Evolutionary conservation across 352 stramenopile genomes (phyloP).

Genomic region (Pythium pectinolyticum): DNA sequence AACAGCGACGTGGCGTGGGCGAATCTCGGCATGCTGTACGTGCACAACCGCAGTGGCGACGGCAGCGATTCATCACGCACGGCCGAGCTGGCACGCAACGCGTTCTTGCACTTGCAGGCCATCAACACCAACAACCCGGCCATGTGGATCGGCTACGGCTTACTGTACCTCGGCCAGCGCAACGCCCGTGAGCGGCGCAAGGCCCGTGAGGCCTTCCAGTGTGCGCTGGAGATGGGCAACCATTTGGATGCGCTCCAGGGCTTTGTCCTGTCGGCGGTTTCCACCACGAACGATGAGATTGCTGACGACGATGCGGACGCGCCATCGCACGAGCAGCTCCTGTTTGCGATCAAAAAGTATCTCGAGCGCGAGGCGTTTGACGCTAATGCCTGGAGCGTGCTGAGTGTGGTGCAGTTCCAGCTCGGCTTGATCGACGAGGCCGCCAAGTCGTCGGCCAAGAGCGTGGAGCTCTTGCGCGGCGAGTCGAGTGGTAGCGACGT

Average conservation of each 20-base stretch:
- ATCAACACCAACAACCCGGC: slow-evolving; percentile 79
- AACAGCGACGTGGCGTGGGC: slow-evolving; percentile 75
- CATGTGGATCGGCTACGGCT: slow-evolving; percentile 88
- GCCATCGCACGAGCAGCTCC: slow-evolving; percentile 13
- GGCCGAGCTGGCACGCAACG: slow-evolving; percentile 59
- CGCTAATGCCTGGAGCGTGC: slow-evolving; percentile 53
- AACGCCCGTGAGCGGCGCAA: slow-evolving; percentile 44
- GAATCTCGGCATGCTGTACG: slow-evolving; percentile 85
- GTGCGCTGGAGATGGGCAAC: slow-evolving; percentile 67
- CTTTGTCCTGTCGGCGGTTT: slow-evolving; percentile 38
- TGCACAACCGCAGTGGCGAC: slow-evolving; percentile 29
- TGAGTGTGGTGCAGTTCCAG: slow-evolving; percentile 63
- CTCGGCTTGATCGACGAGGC: slow-evolving; percentile 49
- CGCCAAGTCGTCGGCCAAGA: slow-evolving; percentile 32
- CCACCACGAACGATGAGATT: slow-evolving; percentile 29
- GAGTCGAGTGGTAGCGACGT: not conserved
- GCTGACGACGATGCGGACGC: slow-evolving; percentile 21
- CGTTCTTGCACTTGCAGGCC: slow-evolving; percentile 79
- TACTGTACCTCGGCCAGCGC: slow-evolving; percentile 56
- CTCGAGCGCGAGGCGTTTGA: slow-evolving; percentile 73
- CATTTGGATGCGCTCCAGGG: slow-evolving; percentile 77
- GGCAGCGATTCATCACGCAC: slow-evolving; percentile 19
- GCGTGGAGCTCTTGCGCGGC: not conserved
- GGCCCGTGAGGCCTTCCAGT: slow-evolving; percentile 72
- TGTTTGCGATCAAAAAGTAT: slow-evolving; percentile 81